Percentiles rank a stretch among this genome's conserved stretches.
Conservation (phyloP, 2,329 filamentous ascomycete species). For the Rachicladosporium sp. region DNA sequence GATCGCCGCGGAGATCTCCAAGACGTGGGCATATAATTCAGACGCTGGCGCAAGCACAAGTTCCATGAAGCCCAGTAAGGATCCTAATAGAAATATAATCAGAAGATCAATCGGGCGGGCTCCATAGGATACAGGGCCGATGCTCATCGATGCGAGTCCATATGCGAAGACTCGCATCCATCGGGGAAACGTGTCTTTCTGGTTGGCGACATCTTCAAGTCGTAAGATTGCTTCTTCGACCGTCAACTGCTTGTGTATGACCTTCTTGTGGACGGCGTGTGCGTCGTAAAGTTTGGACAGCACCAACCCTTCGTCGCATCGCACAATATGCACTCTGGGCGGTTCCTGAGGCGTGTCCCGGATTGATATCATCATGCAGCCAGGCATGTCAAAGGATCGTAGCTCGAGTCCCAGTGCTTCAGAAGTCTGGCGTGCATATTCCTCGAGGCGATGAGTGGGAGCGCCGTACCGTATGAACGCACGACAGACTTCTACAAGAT, state of each 20-base stretch:
- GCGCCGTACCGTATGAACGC: not conserved
- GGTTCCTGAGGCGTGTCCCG: constrained; percentile 40
- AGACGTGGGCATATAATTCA: constrained; percentile 44
- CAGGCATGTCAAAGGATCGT: constrained; percentile 74
- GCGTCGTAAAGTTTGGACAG: constrained; percentile 59
- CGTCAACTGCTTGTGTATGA: constrained; percentile 57
- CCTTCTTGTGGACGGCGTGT: constrained; percentile 62
- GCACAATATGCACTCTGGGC: constrained; percentile 46
- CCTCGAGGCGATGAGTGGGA: not conserved
- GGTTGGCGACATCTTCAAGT: constrained; percentile 47
- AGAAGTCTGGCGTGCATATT: constrained; percentile 50
- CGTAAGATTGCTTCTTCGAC: constrained; percentile 53
- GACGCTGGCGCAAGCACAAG: constrained; percentile 59
- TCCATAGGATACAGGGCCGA: constrained; percentile 64
- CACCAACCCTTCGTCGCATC: constrained; percentile 52
- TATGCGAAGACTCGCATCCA: constrained; percentile 48
- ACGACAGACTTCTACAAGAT: not conserved
- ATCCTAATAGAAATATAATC: constrained; percentile 59
- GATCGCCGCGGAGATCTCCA: constrained; percentile 30
- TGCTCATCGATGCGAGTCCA: constrained; percentile 57
- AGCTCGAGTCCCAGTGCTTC: constrained; percentile 73
- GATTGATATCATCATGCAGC: constrained; percentile 84
- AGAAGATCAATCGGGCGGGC: constrained; percentile 63
- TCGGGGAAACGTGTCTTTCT: constrained; percentile 37
- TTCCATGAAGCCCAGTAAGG: constrained; percentile 58